A percentile compares a stretch with the other conserved stretches of the same genome.
These are phyloP conservation scores for Crucihimalaya himalaica DNA, from an alignment of 345 rosid genomes.

Conservation along the genomic window DNA sequence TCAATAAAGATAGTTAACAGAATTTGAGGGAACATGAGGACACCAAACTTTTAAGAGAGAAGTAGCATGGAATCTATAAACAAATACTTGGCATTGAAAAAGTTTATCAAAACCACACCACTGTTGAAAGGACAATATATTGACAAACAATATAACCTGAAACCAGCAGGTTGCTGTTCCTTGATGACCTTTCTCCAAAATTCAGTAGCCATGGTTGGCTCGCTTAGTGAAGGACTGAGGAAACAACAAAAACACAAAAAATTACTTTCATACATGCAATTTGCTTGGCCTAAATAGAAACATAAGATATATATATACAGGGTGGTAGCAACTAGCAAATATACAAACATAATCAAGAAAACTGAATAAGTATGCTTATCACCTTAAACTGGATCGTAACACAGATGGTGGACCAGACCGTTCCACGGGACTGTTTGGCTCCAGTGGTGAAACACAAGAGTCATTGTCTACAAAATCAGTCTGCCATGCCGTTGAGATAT, in stretches of 20 bases:
- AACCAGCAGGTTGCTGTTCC: constrained; percentile 72
- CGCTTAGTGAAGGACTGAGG: constrained; percentile 65
- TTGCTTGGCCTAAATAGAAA: background rate
- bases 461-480: constrained; percentile 32
- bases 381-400: background rate
- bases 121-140: background rate
- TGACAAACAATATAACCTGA: constrained; percentile 54
- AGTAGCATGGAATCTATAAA: background rate
- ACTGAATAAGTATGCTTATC: background rate
- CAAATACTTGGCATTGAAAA: background rate
- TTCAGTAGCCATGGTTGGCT: constrained; percentile 65
- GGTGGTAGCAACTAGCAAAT: background rate
- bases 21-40: background rate
- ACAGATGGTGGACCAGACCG: constrained; percentile 27
- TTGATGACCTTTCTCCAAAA: constrained; percentile 66
- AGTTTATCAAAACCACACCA: constrained; percentile 1
- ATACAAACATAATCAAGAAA: background rate
- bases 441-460: constrained; percentile 75
- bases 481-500: constrained; percentile 55
- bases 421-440: constrained; percentile 71
- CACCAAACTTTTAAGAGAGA: background rate
- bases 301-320: background rate
- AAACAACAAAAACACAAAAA: constrained; percentile 12
- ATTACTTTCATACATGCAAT: background rate
- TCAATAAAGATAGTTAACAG: background rate